These are phyloP conservation scores for Pseudocercospora ulei DNA, from an alignment of 2,329 filamentous ascomycete species.

Conservation along the genomic window DNA sequence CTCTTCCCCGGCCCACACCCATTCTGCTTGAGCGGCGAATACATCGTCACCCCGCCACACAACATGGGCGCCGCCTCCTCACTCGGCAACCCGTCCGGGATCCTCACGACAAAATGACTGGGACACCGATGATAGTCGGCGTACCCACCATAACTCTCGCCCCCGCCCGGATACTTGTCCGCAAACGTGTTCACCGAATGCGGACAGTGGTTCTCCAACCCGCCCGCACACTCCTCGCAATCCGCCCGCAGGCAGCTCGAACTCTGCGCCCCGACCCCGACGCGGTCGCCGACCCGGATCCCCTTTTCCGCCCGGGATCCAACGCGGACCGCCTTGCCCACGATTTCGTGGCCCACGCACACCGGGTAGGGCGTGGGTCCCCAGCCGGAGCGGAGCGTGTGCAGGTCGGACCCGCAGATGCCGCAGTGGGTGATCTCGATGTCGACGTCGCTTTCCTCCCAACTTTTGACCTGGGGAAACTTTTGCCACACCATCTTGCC, in stretches of 20 bases:
- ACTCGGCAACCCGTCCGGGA: slow-evolving; percentile 44
- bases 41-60: slow-evolving; percentile 68
- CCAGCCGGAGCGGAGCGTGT: slow-evolving; percentile 37
- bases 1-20: slow-evolving; percentile 59
- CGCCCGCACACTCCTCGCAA: slow-evolving; percentile 47
- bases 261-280: slow-evolving; percentile 46
- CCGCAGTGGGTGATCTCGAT: slow-evolving; percentile 38
- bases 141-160: slow-evolving; percentile 55
- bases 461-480: slow-evolving; percentile 36
- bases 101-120: slow-evolving; percentile 50
- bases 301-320: slow-evolving; percentile 29
- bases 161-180: slow-evolving; percentile 27
- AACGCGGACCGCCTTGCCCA: slow-evolving; percentile 32
- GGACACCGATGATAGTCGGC: slow-evolving; percentile 44
- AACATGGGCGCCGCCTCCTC: slow-evolving; percentile 58
- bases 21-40: slow-evolving; percentile 56
- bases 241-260: slow-evolving; percentile 41
- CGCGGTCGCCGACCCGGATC: slow-evolving; percentile 36
- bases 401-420: slow-evolving; percentile 33
- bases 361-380: slow-evolving; percentile 37
- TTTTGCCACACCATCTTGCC: slow-evolving; percentile 49
- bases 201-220: slow-evolving; percentile 30
- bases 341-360: slow-evolving; percentile 34
- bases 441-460: slow-evolving; percentile 36
- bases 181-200: slow-evolving; percentile 31